These are phyloP conservation scores for Chytriomyces sp. DNA, from an alignment of 192 early-diverging fungal species.

Conservation along the genomic window DNA sequence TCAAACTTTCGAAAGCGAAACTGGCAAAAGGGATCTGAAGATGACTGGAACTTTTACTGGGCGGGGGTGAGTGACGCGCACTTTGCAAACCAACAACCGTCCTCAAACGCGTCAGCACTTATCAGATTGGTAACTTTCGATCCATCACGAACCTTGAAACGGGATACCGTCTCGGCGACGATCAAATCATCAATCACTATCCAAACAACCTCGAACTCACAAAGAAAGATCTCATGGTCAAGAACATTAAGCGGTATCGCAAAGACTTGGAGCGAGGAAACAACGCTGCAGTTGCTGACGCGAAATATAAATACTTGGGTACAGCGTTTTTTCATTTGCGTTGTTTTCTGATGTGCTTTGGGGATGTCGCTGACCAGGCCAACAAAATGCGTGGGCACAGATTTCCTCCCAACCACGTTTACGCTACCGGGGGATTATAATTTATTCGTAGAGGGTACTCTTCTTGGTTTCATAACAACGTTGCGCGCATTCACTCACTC, in stretches of 20 bases:
- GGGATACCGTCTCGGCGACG: constrained; percentile 58
- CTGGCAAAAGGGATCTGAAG: constrained; percentile 59
- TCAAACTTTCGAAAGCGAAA: constrained; percentile 63
- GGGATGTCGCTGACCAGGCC: neutral
- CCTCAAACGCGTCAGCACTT: neutral
- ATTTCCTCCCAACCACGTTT: constrained; percentile 61
- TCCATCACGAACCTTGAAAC: constrained; percentile 60
- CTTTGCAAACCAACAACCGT: neutral
- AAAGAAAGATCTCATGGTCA: constrained; percentile 68
- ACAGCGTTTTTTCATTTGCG: neutral
- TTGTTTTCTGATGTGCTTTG: neutral
- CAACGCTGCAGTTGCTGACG: constrained; percentile 15
- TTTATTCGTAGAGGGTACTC: constrained; percentile 57
- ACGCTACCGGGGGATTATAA: constrained; percentile 67
- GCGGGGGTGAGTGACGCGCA: constrained; percentile 28
- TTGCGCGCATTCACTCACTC: neutral
- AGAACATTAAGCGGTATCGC: constrained; percentile 61
- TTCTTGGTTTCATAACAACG: neutral
- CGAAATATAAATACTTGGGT: constrained; percentile 44
- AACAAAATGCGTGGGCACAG: constrained; percentile 34
- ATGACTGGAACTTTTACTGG: constrained; percentile 72
- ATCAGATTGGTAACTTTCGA: constrained; percentile 51
- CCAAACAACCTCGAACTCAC: constrained; percentile 64
- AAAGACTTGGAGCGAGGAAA: constrained; percentile 59
- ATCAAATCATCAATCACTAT: constrained; percentile 66